Evolutionary conservation across 768 basidiomycete genomes (phyloP).

Genomic region (Leccinum variicolor): DNA sequence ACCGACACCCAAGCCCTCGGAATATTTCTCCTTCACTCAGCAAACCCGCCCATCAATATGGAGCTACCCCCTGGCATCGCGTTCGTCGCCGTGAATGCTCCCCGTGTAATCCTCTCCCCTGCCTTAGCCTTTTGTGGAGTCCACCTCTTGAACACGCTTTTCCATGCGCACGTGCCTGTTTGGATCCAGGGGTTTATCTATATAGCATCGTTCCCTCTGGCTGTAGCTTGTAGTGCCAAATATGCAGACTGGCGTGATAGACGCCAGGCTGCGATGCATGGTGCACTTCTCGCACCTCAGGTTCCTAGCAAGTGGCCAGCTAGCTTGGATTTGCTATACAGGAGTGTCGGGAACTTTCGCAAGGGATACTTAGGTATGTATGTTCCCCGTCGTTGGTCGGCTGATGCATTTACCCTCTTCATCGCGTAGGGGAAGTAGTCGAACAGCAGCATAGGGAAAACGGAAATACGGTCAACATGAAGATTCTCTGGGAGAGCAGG

Average conservation of each 20-base stretch:
- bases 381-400: not conserved
- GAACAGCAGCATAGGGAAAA: conserved; percentile 20
- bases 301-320: conserved; percentile 35
- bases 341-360: conserved; percentile 21
- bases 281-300: conserved; percentile 33
- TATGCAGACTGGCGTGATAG: conserved; percentile 12
- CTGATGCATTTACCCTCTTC: not conserved
- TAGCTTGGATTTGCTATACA: conserved; percentile 32
- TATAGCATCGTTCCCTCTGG: conserved; percentile 24
- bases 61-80: conserved; percentile 34
- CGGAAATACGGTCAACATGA: conserved; percentile 32
- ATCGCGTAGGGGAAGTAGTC: conserved; percentile 28
- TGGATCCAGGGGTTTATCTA: conserved; percentile 18
- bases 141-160: conserved; percentile 8
- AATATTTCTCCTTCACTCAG: not conserved
- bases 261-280: conserved; percentile 14
- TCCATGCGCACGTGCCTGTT: conserved; percentile 2
- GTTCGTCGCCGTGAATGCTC: conserved; percentile 26
- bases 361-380: conserved; percentile 29
- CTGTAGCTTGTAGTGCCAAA: conserved; percentile 12
- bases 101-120: conserved; percentile 18
- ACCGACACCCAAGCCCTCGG: not conserved
- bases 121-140: conserved; percentile 14
- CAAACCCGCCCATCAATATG: conserved; percentile 13
- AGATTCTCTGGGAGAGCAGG: conserved; percentile 37